Percentiles rank a stretch among this genome's conserved stretches.
Conservation (phyloP, 768 basidiomycete genomes). For the Podaxis carcinomalis region DNA sequence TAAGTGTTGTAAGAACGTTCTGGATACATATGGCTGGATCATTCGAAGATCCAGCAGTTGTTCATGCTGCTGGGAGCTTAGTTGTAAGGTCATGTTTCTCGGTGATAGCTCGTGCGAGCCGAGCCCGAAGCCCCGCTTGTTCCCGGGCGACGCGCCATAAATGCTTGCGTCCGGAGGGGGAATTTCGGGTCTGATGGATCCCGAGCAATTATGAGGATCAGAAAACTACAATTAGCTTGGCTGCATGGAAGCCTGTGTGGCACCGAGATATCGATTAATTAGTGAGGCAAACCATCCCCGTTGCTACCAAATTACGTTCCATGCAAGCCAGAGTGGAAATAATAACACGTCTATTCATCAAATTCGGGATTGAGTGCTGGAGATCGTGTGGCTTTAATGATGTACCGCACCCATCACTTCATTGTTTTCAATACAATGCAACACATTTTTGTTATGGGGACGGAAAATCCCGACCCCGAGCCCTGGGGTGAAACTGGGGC, state of each 20-base stretch:
- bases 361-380: not conserved
- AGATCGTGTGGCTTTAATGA: not conserved
- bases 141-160: not conserved
- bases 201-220: not conserved
- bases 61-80: not conserved
- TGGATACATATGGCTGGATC: not conserved
- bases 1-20: not conserved
- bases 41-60: not conserved
- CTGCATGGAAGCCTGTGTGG: not conserved
- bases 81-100: not conserved
- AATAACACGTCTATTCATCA: not conserved
- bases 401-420: not conserved
- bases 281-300: not conserved
- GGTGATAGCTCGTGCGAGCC: constrained; percentile 1
- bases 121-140: not conserved
- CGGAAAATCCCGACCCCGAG: too few species aligned
- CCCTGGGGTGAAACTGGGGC: too few species aligned
- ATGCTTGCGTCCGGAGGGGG: not conserved
- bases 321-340: not conserved
- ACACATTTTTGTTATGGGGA: too few species aligned
- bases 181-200: not conserved
- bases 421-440: not conserved
- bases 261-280: not conserved
- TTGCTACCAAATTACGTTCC: not conserved
- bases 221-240: not conserved